Conservation (phyloP, 1,284 basidiomycete genomes). For the Anthracocystis walkeri region DNA sequence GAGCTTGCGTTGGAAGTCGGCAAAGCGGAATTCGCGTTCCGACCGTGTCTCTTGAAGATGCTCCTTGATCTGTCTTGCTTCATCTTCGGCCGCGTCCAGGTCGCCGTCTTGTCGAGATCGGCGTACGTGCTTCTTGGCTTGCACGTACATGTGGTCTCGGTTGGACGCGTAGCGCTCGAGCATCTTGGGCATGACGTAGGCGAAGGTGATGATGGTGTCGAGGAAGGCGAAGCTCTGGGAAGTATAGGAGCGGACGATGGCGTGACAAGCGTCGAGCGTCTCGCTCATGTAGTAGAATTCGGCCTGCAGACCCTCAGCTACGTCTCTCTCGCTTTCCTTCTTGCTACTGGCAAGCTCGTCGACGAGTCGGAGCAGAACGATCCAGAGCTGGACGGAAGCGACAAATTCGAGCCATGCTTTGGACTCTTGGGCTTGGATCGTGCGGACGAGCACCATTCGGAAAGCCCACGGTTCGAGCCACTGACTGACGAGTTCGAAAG, state of each 20-base stretch:
- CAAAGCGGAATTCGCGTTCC: slow-evolving; percentile 66
- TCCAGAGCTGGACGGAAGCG: slow-evolving; percentile 65
- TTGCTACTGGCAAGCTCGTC: slow-evolving; percentile 60
- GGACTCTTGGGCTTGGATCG: slow-evolving; percentile 55
- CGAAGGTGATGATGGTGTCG: slow-evolving; percentile 61
- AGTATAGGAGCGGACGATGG: slow-evolving; percentile 59
- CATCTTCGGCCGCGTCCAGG: slow-evolving; percentile 47
- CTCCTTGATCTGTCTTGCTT: slow-evolving; percentile 45
- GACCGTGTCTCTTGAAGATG: slow-evolving; percentile 42
- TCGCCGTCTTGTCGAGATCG: slow-evolving; percentile 47
- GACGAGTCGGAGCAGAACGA: slow-evolving; percentile 60
- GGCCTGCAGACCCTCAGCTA: slow-evolving; percentile 63
- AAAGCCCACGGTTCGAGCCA: slow-evolving; percentile 68
- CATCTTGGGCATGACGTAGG: slow-evolving; percentile 63
- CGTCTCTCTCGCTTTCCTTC: slow-evolving; percentile 50
- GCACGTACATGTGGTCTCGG: slow-evolving; percentile 65
- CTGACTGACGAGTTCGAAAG: slow-evolving; percentile 53
- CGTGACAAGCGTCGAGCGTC: slow-evolving; percentile 58
- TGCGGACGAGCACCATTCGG: slow-evolving; percentile 60
- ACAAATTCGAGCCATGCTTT: slow-evolving; percentile 66
- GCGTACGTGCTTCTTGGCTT: slow-evolving; percentile 53
- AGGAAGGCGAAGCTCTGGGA: slow-evolving; percentile 66
- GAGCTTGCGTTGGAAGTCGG: slow-evolving; percentile 63
- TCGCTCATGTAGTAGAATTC: slow-evolving; percentile 66
- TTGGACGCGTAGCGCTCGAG: slow-evolving; percentile 64